Conservation (phyloP, 805 yeast genomes). For the Schizosaccharomyces cryophilus region DNA sequence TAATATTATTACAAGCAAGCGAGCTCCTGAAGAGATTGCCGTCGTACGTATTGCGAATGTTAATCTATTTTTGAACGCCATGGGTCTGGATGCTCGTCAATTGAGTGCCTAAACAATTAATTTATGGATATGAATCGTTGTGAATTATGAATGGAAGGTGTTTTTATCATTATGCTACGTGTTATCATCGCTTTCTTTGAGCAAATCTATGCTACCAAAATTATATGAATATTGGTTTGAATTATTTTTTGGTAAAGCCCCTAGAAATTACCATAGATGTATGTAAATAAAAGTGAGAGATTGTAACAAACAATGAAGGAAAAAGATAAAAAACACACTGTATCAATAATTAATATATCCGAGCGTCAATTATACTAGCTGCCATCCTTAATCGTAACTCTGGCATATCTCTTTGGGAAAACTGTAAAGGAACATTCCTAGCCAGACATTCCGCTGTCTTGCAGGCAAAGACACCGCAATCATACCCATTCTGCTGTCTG, state of each 20-base stretch:
- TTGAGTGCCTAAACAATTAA: constrained; percentile 15
- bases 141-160: not conserved
- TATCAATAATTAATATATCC: constrained; percentile 10
- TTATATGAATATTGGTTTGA: no score
- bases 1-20: constrained; percentile 55
- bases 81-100: constrained; percentile 60
- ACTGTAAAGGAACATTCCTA: constrained; percentile 24
- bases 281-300: not conserved
- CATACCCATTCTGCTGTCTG: constrained; percentile 69
- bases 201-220: no score
- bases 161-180: not conserved
- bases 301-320: not conserved
- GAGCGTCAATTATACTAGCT: constrained; percentile 23
- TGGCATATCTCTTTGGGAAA: constrained; percentile 45
- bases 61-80: constrained; percentile 79
- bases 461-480: constrained; percentile 87
- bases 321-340: not conserved
- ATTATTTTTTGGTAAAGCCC: not conserved
- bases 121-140: not conserved
- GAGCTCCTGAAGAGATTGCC: constrained; percentile 27
- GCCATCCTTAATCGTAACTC: constrained; percentile 45
- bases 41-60: constrained; percentile 46
- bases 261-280: not conserved
- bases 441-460: constrained; percentile 44
- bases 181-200: not conserved